Evolutionary conservation across 177 flowering plant species (phyloP), one percentile per base, ranked within the genome.

Genomic region (Vitis hybrid): DNA sequence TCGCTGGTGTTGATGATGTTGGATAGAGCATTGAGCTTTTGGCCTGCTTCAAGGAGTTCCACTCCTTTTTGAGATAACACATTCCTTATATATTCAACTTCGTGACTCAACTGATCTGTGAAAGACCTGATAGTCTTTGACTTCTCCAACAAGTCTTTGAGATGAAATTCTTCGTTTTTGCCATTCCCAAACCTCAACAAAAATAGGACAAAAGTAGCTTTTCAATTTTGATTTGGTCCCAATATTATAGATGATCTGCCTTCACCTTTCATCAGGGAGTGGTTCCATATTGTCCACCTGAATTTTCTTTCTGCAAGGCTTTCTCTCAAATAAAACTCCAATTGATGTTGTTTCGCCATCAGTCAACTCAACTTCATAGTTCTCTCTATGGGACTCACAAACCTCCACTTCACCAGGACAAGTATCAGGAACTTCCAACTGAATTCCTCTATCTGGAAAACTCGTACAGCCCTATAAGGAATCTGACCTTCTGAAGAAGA

Each of bases 41-140:
- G 62, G 67, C 69, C 76, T 60, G 81, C 79, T 69, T 79, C 83
- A 52, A 65, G 69, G 66, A 85, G 80, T 62, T 82, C 83, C 19
- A 55, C 64, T 60, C 73, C 83, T 79, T 74, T 82, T 65, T 66
- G 77, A 64, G 17, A 23, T 64, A 86, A 45, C 52, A 78, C 23
- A 66, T 71, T 70, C 67, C 81, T 84, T 18, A 68, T 74, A 66
- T 56, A 65, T 23, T 51, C 70, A 66, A 82, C 65, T 62, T 78
- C 77, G 57, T 10, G 1, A 60, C 48, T 73, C 63, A 82, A 71
- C 69, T 75, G 70, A 70, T 69, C 78, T 60, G 56, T 67, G 59
- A 71, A 68, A 59, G 55, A 62, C 65, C 64, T 70, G 51, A 71
- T 63, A 49, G 70, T n/a, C 62, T 71, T 81, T 18, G 74, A 75